These are phyloP conservation scores for Ogataea salicorniae DNA, from an alignment of 805 yeast genomes.

Conservation along the genomic window DNA sequence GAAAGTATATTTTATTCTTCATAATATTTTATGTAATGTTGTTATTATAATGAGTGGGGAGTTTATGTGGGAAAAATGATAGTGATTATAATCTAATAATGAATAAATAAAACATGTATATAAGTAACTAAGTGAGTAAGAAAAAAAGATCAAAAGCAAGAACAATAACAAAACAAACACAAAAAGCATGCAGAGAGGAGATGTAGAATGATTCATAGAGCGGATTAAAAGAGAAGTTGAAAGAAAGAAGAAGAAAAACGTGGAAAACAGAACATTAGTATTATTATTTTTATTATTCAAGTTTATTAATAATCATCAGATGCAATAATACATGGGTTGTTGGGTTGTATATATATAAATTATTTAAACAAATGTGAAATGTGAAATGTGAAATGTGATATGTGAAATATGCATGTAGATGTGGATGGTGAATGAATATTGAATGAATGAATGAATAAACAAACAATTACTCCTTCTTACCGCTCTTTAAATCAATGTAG, in stretches of 20 bases:
- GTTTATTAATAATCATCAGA: neutral
- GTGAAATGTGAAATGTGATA: too few relatives aligned
- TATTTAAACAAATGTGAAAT: too few relatives aligned
- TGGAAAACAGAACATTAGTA: too few relatives aligned
- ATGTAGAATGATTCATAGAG: neutral
- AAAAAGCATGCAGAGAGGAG: neutral
- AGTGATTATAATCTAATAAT: neutral
- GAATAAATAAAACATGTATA: neutral
- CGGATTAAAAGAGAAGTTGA: too few relatives aligned
- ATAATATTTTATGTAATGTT: neutral
- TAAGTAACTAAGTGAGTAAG: neutral
- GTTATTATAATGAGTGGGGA: neutral
- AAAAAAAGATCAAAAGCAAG: neutral
- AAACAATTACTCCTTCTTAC: constrained; percentile 5
- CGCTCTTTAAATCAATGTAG: constrained; percentile 20
- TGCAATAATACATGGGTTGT: too few relatives aligned
- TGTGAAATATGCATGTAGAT: too few relatives aligned
- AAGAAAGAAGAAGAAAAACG: too few relatives aligned
- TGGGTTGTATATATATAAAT: too few relatives aligned
- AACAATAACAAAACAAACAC: neutral
- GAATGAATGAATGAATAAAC: constrained; percentile 1
- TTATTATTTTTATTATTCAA: neutral
- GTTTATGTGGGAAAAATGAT: neutral
- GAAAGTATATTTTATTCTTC: constrained; percentile 32
- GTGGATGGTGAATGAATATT: neutral